phyloP scores from a whole-genome alignment of 805 yeast species.

The Hanseniaspora hatyaiensis region DNA sequence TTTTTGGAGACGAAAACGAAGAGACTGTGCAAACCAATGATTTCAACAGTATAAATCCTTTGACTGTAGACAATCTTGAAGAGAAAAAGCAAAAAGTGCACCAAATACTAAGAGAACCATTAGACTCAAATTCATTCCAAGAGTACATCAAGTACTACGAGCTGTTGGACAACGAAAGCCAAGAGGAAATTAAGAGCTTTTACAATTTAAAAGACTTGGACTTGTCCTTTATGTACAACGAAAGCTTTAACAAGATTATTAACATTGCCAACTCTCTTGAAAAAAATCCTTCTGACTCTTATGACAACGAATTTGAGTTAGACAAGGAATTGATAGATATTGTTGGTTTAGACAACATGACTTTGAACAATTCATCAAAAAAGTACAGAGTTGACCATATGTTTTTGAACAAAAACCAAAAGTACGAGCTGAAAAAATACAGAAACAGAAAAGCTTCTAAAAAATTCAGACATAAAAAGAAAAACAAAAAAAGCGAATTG shows the following conservation, averaged over 20 bases:
- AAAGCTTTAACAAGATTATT: slow-evolving; percentile 8
- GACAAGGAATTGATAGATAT: slow-evolving; percentile 9
- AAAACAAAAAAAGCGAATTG: slow-evolving; percentile 7
- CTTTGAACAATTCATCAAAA: slow-evolving; percentile 1
- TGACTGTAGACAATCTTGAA: background rate
- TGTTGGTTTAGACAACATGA: slow-evolving; percentile 11
- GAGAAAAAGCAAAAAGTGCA: background rate
- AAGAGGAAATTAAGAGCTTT: background rate
- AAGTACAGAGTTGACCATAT: slow-evolving; percentile 15
- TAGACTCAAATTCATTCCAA: slow-evolving; percentile 1
- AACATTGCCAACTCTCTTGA: background rate
- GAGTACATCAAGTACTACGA: slow-evolving; percentile 8
- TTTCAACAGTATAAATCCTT: slow-evolving; percentile 11
- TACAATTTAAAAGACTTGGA: slow-evolving; percentile 11
- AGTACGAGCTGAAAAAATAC: slow-evolving; percentile 14
- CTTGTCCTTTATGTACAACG: slow-evolving; percentile 12
- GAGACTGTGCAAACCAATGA: too few species aligned
- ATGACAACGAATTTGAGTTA: slow-evolving; percentile 11
- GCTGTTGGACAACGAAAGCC: background rate
- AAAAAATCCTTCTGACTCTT: too few species aligned
- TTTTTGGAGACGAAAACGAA: too few species aligned
- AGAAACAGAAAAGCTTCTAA: slow-evolving; percentile 15
- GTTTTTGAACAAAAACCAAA: slow-evolving; percentile 2
- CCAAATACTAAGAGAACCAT: background rate
- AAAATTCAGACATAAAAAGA: slow-evolving; percentile 13